phyloP scores from a whole-genome alignment of 2,329 filamentous ascomycete genomes.

The Pseudogymnoascus sp. region DNA sequence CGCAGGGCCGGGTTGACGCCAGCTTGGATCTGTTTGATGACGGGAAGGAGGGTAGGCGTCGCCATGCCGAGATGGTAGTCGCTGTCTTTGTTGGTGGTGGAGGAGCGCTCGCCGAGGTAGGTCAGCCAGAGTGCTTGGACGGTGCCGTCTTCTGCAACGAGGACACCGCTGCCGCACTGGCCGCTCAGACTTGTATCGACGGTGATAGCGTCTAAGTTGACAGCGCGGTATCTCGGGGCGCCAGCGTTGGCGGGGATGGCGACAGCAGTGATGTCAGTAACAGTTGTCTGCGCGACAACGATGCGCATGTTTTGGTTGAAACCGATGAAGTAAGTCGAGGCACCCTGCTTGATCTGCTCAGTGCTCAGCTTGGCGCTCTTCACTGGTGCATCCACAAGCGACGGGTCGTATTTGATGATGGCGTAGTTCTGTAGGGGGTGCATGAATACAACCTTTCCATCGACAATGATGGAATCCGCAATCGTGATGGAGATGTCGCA shows the following conservation, averaged over 20 bases:
- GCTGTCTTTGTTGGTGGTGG: conserved; percentile 74
- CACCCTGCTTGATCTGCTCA: conserved; percentile 81
- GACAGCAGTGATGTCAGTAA: conserved; percentile 95
- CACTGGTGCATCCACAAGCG: conserved; percentile 87
- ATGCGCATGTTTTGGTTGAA: conserved; percentile 94
- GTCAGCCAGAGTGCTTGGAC: conserved; percentile 96
- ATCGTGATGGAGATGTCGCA: conserved; percentile 96
- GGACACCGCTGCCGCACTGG: conserved; percentile 88
- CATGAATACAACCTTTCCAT: conserved; percentile 89
- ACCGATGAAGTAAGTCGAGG: conserved; percentile 93
- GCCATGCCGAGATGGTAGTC: conserved; percentile 94
- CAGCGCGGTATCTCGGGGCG: conserved; percentile 85
- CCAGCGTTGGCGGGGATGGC: conserved; percentile 90
- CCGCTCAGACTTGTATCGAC: conserved; percentile 88
- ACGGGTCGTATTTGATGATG: conserved; percentile 89
- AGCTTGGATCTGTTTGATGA: conserved; percentile 77
- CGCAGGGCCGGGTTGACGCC: conserved; percentile 73
- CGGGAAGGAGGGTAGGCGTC: conserved; percentile 78
- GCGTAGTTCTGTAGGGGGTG: conserved; percentile 96
- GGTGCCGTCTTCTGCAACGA: conserved; percentile 81
- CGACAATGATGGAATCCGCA: conserved; percentile 89
- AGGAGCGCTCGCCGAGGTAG: conserved; percentile 83
- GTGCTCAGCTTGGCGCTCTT: conserved; percentile 77
- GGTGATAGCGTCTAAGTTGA: conserved; percentile 94
- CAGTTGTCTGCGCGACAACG: conserved; percentile 85